Conservation (phyloP, 2,329 filamentous ascomycete genomes). For the Fusarium sp. region DNA sequence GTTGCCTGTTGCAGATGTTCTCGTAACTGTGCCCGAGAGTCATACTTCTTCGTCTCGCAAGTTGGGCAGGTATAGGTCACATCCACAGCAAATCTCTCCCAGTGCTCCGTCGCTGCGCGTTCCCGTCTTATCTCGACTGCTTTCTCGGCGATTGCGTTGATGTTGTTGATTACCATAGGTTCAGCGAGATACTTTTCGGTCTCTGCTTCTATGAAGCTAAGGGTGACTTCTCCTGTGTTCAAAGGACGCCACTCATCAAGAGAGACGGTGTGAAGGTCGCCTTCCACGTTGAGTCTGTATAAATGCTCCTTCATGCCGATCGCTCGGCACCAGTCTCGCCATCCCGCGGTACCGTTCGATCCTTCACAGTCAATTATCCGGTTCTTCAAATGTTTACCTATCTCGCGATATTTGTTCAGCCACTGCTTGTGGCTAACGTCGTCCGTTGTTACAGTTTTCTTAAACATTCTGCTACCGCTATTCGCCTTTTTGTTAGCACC, state of each 20-base stretch:
- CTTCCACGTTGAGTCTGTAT: background rate
- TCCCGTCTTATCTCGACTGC: background rate
- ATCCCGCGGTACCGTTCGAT: too few species aligned
- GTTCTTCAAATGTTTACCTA: too few species aligned
- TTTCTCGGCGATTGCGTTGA: accelerated
- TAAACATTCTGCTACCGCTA: too few species aligned
- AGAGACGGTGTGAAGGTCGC: background rate
- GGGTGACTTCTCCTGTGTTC: background rate
- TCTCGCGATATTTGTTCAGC: too few species aligned
- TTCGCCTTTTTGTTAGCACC: too few species aligned
- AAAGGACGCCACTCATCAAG: slow-evolving; percentile 2
- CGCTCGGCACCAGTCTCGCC: too few species aligned
- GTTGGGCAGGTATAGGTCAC: background rate
- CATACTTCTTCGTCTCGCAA: background rate
- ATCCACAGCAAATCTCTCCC: background rate
- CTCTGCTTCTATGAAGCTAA: background rate
- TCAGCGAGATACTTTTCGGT: too few species aligned
- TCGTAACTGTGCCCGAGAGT: background rate
- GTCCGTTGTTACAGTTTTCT: too few species aligned
- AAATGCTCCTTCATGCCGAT: too few species aligned
- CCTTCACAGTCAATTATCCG: too few species aligned
- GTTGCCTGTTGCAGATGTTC: background rate
- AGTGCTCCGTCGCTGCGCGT: background rate
- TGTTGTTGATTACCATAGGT: too few species aligned
- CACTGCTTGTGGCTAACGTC: too few species aligned